Base-by-base conservation (phyloP, 768 basidiomycete genomes). In the Lactarius indigo region DNA sequence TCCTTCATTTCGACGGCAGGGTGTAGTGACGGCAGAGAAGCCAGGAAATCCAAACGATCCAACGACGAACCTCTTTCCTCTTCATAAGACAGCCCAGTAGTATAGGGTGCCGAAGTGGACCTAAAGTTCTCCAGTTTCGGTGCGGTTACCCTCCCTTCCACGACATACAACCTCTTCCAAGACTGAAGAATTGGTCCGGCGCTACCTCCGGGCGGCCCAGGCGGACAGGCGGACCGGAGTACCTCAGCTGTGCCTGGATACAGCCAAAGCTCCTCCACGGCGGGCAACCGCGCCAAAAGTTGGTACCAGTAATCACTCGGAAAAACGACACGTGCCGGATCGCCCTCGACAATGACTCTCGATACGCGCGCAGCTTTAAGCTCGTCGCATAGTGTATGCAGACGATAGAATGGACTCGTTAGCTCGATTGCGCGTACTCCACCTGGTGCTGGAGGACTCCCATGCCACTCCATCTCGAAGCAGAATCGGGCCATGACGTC, bases 401-500 rank as follows among this genome's bases (percentile, higher is more conserved):
- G 33, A 31, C n/a, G 56, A 41, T 66, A 62, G 35, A 66, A 62
- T 5, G 60, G 60, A 37, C 65, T 66, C 28, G 44, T 57, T 18
- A 62, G 8, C 28, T 57, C 65, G 44, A 57, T 57, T 9, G 60
- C 50, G 15, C 55, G 65, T 31, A 66, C 55, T 5, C 42, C 42
- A 23, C 37, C 42, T 13, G 42, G 56, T 20, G 59, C 42, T 1
- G 33, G 59, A 35, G 60, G 60, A 33, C 55, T 33, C 20, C 56
- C 60, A 6, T 31, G 33, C 65, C 65, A 66, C n/a, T 57, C 55
- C 47, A 62, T 31, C 65, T 66, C 65, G 61, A 66, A 66, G 47
- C 60, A 66, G 65, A 66, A 66, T 7, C 61, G 61, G 10, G 65
- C 65, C 42, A 39, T n/a, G 5, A 62, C 61, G 44, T 57, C 35